Conservation (phyloP, 108 stramenopile genomes). For the Nitzschia palea region DNA sequence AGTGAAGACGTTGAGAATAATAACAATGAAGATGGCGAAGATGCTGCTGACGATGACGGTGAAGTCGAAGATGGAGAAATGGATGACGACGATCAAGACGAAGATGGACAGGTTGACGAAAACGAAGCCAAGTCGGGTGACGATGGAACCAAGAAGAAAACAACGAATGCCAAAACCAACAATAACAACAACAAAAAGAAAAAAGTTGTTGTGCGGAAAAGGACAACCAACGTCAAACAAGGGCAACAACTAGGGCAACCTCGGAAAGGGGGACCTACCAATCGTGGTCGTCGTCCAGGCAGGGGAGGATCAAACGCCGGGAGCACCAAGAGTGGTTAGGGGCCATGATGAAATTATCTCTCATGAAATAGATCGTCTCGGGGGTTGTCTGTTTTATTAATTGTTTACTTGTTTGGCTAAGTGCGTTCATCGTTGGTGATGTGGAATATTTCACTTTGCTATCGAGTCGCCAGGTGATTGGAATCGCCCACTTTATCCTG, state of each 20-base stretch:
- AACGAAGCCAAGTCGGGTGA: background rate
- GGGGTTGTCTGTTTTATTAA: too few species aligned
- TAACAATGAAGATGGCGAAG: conserved; percentile 5
- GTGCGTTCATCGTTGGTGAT: too few species aligned
- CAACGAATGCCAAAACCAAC: background rate
- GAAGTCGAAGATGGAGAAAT: conserved; percentile 1
- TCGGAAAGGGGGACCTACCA: conserved; percentile 1
- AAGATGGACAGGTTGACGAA: conserved; percentile 6
- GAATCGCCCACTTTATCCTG: too few species aligned
- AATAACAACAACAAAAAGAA: conserved; percentile 11
- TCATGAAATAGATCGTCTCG: too few species aligned
- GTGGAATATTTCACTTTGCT: too few species aligned
- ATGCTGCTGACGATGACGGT: conserved; percentile 8
- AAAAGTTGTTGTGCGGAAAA: conserved; percentile 19
- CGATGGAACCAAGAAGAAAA: background rate
- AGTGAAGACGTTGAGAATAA: conserved; percentile 8
- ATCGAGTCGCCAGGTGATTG: too few species aligned
- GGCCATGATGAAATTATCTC: background rate
- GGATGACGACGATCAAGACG: conserved; percentile 18
- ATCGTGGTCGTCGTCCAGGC: conserved; percentile 20
- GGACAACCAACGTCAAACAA: conserved; percentile 16
- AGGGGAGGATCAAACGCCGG: conserved; percentile 10
- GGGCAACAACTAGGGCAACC: background rate
- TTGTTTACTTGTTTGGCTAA: too few species aligned
- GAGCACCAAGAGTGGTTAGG: conserved; percentile 6